Evolutionary conservation across 1,284 basidiomycete genomes (phyloP), one percentile per base, ranked within the genome.

Genomic region (Ganoderma leucocontextum): DNA sequence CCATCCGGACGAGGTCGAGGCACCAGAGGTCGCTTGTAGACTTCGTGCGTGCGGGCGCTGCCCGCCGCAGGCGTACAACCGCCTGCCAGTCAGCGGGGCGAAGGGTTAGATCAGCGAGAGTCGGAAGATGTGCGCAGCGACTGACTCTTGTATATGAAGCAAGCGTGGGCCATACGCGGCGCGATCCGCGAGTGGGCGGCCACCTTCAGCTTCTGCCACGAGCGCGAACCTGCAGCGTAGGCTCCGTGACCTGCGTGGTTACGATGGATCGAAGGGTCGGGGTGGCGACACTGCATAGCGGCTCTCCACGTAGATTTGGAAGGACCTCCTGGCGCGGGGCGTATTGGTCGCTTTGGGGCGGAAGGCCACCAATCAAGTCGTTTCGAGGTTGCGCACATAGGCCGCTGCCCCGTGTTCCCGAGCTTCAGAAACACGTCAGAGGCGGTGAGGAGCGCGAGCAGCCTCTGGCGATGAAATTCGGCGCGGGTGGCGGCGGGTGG

Each of bases 1-100:
- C 72, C 13, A 77, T 73, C 33, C 72, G 75, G 1, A 69, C 59
- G 38, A 82, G 76, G 68, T 82, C 76, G 33, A 82, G 68, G 57
- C 68, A 78, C 73, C 75, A 78, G n/a, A 82, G 66, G 67, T 82
- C 81, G n/a, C 17, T 74, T 72, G 71, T 77, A 80, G 44, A 74
- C 22, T 19, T 70, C 58, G 36, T 79, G 8, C 72, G 79, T 15
- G 73, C 79, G 65, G 72, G 63, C 75, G 74, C 62, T 77, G 71
- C 0, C 81, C 81, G 10, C 81, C 81, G 35, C 74, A 75, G 22
- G 82, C 73, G 67, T 82, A 82, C 38, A 81, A 29, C 29, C 29
- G 29, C 33, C 74, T 73, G 44, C 79, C 80, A 82, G 63, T 15
- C 39, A 10, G 13, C 19, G 35, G 41, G 15, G 13, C 8, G 13